Conservation (phyloP, 129 eudicot genomes). For the Flaveria linearis region DNA sequence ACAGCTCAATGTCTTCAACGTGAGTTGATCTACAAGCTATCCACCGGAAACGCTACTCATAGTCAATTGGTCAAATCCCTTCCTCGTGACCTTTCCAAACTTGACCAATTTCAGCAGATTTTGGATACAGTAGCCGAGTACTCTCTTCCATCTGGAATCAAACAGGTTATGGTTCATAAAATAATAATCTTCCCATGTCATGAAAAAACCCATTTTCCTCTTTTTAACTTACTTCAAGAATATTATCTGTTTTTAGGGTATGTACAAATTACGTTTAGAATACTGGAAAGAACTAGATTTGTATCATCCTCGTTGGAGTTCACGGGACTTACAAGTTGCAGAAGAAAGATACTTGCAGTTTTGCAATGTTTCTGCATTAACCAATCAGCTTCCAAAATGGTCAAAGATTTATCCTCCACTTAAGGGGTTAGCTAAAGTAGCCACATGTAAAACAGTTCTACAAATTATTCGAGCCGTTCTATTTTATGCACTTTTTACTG, state of each 20-base stretch:
- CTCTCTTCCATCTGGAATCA: slow-evolving; percentile 87
- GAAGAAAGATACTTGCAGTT: slow-evolving; percentile 91
- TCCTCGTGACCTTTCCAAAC: slow-evolving; percentile 87
- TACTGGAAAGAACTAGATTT: slow-evolving; percentile 93
- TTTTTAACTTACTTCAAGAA: background rate
- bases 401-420: slow-evolving; percentile 75
- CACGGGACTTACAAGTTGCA: slow-evolving; percentile 89
- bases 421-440: slow-evolving; percentile 65
- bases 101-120: slow-evolving; percentile 67
- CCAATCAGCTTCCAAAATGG: slow-evolving; percentile 91
- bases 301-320: slow-evolving; percentile 94
- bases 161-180: slow-evolving; percentile 58
- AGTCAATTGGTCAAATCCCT: slow-evolving; percentile 89
- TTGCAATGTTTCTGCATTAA: slow-evolving; percentile 76
- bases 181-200: background rate
- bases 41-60: slow-evolving; percentile 81
- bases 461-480: slow-evolving; percentile 83
- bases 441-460: slow-evolving; percentile 74
- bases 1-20: slow-evolving; percentile 79
- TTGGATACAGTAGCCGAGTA: slow-evolving; percentile 79
- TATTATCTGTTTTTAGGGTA: slow-evolving; percentile 59
- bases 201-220: background rate
- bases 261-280: slow-evolving; percentile 68
- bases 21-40: slow-evolving; percentile 76
- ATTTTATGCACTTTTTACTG: slow-evolving; percentile 65